These are phyloP conservation scores for Globisporangium abappressorium DNA, from an alignment of 352 stramenopile species.

Conservation along the genomic window DNA sequence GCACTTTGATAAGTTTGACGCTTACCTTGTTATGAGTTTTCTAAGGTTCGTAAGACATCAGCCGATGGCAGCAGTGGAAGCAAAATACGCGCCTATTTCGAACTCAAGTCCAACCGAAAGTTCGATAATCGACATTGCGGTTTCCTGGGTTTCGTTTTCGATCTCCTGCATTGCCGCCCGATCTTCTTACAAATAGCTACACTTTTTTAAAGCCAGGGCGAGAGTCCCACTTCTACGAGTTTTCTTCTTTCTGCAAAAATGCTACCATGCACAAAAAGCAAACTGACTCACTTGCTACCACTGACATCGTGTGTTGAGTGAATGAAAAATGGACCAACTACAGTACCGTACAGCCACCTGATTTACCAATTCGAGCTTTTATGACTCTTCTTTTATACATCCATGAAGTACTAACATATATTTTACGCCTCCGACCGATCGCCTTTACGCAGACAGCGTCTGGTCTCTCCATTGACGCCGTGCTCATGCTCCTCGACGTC, in stretches of 20 bases:
- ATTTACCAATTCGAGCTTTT: neutral
- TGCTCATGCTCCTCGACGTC: neutral
- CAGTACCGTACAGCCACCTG: neutral
- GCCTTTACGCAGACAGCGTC: constrained; percentile 10
- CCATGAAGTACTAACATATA: neutral
- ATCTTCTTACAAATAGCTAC: neutral
- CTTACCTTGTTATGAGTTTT: neutral
- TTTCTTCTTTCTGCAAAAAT: neutral
- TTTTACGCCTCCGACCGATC: constrained; percentile 5
- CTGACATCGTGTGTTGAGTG: neutral
- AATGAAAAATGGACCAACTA: too few species aligned
- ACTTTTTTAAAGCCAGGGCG: neutral
- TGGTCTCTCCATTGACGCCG: constrained; percentile 7
- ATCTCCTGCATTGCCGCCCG: neutral
- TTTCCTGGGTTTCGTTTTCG: neutral
- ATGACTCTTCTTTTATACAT: neutral
- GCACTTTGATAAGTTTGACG: too few species aligned
- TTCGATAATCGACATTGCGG: constrained; percentile 2
- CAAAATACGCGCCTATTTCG: neutral
- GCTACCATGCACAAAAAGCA: neutral
- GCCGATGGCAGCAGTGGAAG: neutral
- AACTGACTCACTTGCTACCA: neutral
- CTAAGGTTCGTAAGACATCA: neutral
- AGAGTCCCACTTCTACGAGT: neutral
- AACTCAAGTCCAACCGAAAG: neutral